phyloP scores from a whole-genome alignment of 2,329 filamentous ascomycete genomes.

The Ophiostoma tasmaniense region DNA sequence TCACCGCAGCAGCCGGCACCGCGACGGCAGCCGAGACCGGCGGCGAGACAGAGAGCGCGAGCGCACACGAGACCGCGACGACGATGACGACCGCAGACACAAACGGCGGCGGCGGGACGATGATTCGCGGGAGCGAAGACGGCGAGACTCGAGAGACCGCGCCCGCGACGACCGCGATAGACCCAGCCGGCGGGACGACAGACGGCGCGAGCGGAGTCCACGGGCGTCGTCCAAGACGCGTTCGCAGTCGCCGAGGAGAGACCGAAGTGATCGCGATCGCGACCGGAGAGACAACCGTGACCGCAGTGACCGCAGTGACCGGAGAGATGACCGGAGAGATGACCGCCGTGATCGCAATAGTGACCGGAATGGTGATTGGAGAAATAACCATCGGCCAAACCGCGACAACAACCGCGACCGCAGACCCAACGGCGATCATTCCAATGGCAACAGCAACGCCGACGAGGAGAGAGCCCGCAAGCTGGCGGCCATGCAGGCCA shows the following conservation, averaged over 20 bases:
- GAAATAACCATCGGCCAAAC: not conserved
- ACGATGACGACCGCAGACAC: not conserved
- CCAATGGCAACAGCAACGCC: not conserved
- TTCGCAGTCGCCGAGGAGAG: conserved; percentile 26
- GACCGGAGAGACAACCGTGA: conserved; percentile 7
- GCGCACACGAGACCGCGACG: not conserved
- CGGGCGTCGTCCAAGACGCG: conserved; percentile 2
- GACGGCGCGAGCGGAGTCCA: conserved; percentile 23
- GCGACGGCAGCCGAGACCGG: conserved; percentile 6
- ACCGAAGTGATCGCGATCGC: not conserved
- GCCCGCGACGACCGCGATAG: not conserved
- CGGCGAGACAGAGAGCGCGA: not conserved
- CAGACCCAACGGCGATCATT: not conserved
- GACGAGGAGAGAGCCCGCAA: conserved; percentile 51
- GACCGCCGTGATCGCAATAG: not conserved
- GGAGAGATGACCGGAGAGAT: not conserved
- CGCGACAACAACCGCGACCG: not conserved
- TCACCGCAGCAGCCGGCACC: conserved; percentile 13
- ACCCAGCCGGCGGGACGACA: conserved; percentile 28
- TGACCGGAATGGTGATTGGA: not conserved
- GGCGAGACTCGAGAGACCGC: not conserved
- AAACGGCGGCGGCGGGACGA: conserved; percentile 5
- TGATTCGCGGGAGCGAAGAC: not conserved
- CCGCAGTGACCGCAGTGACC: not conserved
- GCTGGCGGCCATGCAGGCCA: conserved; percentile 64